Conservation (phyloP, 2,329 filamentous ascomycete genomes). For the Aspergillus hortae region DNA sequence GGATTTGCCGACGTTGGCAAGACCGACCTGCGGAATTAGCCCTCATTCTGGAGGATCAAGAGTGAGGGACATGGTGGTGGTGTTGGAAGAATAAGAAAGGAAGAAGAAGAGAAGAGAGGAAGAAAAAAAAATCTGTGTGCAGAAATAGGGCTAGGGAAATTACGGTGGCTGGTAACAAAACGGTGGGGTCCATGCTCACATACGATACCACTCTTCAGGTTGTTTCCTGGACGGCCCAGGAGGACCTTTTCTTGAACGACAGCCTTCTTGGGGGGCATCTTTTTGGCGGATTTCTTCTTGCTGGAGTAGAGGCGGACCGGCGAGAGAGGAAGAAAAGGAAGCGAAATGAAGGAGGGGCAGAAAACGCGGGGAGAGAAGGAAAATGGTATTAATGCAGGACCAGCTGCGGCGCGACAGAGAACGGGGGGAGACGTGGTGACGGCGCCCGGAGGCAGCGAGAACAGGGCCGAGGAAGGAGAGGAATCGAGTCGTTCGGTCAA, state of each 20-base stretch:
- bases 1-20: slow-evolving; percentile 99
- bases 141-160: slow-evolving; percentile 5
- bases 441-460: slow-evolving; percentile 38
- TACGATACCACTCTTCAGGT: slow-evolving; percentile 95
- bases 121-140: slow-evolving; percentile 2
- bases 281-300: slow-evolving; percentile 57
- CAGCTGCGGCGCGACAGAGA: slow-evolving; percentile 59
- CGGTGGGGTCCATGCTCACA: slow-evolving; percentile 58
- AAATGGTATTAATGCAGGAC: slow-evolving; percentile 52
- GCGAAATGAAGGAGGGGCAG: slow-evolving; percentile 43
- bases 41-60: background rate
- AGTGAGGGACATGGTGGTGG: slow-evolving; percentile 7
- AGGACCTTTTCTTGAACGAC: slow-evolving; percentile 93
- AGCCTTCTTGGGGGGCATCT: slow-evolving; percentile 94
- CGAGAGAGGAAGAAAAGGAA: slow-evolving; percentile 46
- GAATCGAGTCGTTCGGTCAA: background rate
- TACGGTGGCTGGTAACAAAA: slow-evolving; percentile 18
- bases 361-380: slow-evolving; percentile 20
- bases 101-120: slow-evolving; percentile 3
- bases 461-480: background rate
- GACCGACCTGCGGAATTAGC: slow-evolving; percentile 67
- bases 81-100: slow-evolving; percentile 8
- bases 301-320: slow-evolving; percentile 51
- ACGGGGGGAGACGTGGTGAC: slow-evolving; percentile 52
- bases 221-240: slow-evolving; percentile 94